Evolutionary conservation across 257 asterid species (phyloP), one percentile per base, ranked within the genome.

Genomic region (Solanum sitiens): DNA sequence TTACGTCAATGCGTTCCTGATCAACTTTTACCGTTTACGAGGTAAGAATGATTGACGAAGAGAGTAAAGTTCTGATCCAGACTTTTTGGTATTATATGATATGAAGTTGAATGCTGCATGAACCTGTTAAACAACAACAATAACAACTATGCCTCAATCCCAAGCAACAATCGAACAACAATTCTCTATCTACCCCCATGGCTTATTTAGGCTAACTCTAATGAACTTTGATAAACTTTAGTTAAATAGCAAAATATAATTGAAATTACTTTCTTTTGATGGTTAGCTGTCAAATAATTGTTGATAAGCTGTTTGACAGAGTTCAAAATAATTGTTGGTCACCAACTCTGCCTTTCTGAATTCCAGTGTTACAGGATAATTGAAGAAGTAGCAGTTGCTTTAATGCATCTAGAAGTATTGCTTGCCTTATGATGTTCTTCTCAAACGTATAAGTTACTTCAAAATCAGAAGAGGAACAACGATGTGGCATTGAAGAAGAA

Each of bases 21-120:
- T n/a, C n/a, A n/a, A n/a, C 98, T 44, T 97, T 97, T 95, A 95
- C 98, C 4, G 99, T 96, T n/a, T 96, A 95, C 23, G 99, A 97
- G 99, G 99, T 94, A 93, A 87, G 86, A 82, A 73, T 39, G 72
- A 20, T 44, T n/a, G 75, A 27, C 1, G 32, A 75, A 87, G 82
- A 53, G 74, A 44, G 8, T 16, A 16, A 86, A 84, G 21, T 61
- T 75, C 68, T 87, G 71, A 42, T 84, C 37, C 88, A 59, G 79
- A 79, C 30, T 16, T 30, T 80, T 30, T 20, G 7, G 70, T 50
- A 79, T 3, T 14, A 45, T 44, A 79, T 8, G 40, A 79, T 45
- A 45, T 0, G 50, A 79, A 79, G 15, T 25, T 79, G 65, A 42
- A 30, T 30, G 86, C 27, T 82, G 11, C 70, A 30, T 82, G 30